phyloP scores from a whole-genome alignment of 257 asterid genomes.

The Ocimum tenuiflorum region DNA sequence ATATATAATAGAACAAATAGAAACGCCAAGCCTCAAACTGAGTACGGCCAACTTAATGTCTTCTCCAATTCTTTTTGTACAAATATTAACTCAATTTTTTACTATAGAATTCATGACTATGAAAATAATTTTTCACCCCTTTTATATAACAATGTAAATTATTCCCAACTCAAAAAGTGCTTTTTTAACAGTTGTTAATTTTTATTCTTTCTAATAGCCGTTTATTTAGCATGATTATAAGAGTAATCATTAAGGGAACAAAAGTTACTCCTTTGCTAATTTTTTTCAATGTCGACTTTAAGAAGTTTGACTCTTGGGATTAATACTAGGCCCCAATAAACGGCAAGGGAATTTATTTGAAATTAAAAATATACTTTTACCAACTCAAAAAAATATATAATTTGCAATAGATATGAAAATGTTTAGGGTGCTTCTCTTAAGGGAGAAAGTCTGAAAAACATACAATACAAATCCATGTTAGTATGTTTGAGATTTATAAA shows the following conservation, averaged over 20 bases:
- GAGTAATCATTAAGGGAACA: background rate
- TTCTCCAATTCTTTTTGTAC: background rate
- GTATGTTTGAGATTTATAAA: too few relatives aligned
- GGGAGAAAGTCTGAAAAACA: too few relatives aligned
- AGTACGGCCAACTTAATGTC: background rate
- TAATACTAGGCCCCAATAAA: background rate
- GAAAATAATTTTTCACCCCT: background rate
- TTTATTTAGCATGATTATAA: conserved; percentile 17
- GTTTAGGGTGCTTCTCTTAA: too few relatives aligned
- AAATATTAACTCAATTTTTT: background rate
- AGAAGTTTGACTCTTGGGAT: conserved; percentile 3
- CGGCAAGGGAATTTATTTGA: background rate
- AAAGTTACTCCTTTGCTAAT: background rate
- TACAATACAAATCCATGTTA: too few relatives aligned
- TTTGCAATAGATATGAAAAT: too few relatives aligned
- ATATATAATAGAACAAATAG: background rate
- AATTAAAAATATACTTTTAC: too few relatives aligned
- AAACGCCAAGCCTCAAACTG: too few relatives aligned
- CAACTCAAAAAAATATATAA: too few relatives aligned
- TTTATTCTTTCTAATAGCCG: background rate
- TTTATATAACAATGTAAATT: background rate
- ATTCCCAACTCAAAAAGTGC: background rate
- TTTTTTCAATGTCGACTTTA: background rate
- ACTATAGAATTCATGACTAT: background rate
- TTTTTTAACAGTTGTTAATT: background rate